These are phyloP conservation scores for Suillus luteus DNA, from an alignment of 768 basidiomycete genomes.

Conservation along the genomic window DNA sequence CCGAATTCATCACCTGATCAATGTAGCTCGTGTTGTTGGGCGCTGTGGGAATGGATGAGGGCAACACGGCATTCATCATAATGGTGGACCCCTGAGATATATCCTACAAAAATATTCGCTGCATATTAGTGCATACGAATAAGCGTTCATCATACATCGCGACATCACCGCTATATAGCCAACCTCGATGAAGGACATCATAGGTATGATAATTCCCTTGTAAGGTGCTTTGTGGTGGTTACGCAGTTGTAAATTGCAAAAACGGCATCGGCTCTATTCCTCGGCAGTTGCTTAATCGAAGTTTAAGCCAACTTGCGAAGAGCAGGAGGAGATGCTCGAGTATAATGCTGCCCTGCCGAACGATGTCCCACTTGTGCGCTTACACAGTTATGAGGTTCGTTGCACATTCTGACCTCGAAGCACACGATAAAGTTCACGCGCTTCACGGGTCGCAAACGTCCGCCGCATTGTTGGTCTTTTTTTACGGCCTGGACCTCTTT, in stretches of 20 bases:
- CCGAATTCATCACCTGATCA: too few relatives aligned
- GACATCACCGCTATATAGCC: conserved; percentile 69
- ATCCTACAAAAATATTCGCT: conserved; percentile 21
- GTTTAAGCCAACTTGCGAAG: conserved; percentile 71
- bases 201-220: conserved; percentile 55
- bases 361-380: conserved; percentile 60
- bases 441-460: conserved; percentile 65
- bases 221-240: conserved; percentile 5
- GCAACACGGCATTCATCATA: too few relatives aligned
- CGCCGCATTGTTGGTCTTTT: conserved; percentile 76
- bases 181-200: conserved; percentile 85
- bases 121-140: conserved; percentile 60
- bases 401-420: conserved; percentile 25
- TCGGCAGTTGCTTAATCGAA: conserved; percentile 73
- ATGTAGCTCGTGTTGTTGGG: too few relatives aligned
- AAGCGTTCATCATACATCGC: conserved; percentile 69
- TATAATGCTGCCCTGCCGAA: conserved; percentile 81
- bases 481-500: conserved; percentile 82
- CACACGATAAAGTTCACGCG: conserved; percentile 1
- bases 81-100: too few relatives aligned
- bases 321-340: conserved; percentile 82
- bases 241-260: conserved; percentile 72
- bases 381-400: conserved; percentile 52
- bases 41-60: too few relatives aligned
- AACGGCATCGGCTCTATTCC: conserved; percentile 77